Conservation (phyloP, 106 monocot species). For the Allium sativum region DNA sequence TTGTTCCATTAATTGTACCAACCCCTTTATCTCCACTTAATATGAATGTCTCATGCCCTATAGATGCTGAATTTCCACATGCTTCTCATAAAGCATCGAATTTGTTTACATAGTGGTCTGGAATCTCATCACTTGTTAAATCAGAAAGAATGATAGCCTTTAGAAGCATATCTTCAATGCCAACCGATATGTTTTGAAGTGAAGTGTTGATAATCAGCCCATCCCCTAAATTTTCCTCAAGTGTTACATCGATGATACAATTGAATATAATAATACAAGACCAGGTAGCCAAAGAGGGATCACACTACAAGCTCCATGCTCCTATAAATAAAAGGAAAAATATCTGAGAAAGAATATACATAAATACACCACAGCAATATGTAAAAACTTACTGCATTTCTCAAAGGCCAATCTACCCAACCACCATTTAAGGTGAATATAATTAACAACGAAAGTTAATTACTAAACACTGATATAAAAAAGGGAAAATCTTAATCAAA, state of each 20-base stretch:
- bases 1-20: slow-evolving; percentile 68
- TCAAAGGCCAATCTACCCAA: too few species aligned
- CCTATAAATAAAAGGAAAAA: too few species aligned
- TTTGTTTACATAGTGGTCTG: slow-evolving; percentile 40
- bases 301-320: too few species aligned
- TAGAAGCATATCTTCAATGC: slow-evolving; percentile 93
- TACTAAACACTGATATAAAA: too few species aligned
- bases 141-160: slow-evolving; percentile 43
- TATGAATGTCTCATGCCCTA: slow-evolving; percentile 59
- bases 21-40: slow-evolving; percentile 64
- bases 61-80: slow-evolving; percentile 54
- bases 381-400: too few species aligned
- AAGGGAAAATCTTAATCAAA: too few species aligned
- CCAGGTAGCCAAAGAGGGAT: too few species aligned
- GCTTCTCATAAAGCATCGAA: slow-evolving; percentile 95
- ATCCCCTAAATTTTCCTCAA: slow-evolving; percentile 65
- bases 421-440: too few species aligned
- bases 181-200: slow-evolving; percentile 53
- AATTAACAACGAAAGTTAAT: too few species aligned
- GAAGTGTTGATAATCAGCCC: slow-evolving; percentile 63
- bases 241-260: slow-evolving; percentile 46
- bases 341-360: too few species aligned
- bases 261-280: too few species aligned
- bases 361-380: too few species aligned
- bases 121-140: slow-evolving; percentile 22